These are phyloP conservation scores for Cytospora piceicola DNA, from an alignment of 2,329 filamentous ascomycete genomes.

Conservation along the genomic window DNA sequence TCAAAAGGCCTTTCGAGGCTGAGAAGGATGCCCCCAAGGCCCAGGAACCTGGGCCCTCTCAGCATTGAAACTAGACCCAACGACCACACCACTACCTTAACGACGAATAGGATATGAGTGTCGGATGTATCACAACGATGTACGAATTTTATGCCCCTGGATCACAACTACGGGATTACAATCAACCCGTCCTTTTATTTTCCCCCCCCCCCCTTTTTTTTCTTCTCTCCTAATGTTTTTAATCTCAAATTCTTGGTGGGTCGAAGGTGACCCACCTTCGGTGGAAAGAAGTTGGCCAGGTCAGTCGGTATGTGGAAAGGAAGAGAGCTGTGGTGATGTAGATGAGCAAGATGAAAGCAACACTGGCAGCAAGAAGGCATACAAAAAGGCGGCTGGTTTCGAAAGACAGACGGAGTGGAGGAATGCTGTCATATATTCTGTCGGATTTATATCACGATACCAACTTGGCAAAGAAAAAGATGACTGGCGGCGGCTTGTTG, in stretches of 20 bases:
- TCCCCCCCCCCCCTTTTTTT: too few relatives aligned
- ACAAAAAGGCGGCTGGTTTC: constrained; percentile 16
- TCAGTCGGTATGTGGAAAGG: not conserved
- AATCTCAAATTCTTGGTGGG: constrained; percentile 18
- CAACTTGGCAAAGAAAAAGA: constrained; percentile 4
- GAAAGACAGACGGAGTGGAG: not conserved
- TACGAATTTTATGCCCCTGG: constrained; percentile 22
- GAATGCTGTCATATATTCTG: constrained; percentile 14
- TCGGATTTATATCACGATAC: constrained; percentile 3
- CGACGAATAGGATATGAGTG: constrained; percentile 13
- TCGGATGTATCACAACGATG: constrained; percentile 26
- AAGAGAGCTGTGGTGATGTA: constrained; percentile 9
- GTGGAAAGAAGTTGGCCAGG: not conserved
- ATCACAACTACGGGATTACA: constrained; percentile 21
- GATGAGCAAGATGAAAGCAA: constrained; percentile 21
- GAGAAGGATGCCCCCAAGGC: constrained; percentile 34
- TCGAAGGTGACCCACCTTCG: not conserved
- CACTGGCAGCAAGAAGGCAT: constrained; percentile 9
- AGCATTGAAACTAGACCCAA: constrained; percentile 8
- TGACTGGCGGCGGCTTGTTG: constrained; percentile 17
- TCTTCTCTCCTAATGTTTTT: constrained; percentile 27
- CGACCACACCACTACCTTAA: constrained; percentile 3
- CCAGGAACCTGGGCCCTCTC: constrained; percentile 23
- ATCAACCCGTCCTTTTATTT: constrained; percentile 12
- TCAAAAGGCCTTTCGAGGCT: constrained; percentile 46